Evolutionary conservation across 2,329 filamentous ascomycete genomes (phyloP).

Genomic region (Penicillium corylophilum): DNA sequence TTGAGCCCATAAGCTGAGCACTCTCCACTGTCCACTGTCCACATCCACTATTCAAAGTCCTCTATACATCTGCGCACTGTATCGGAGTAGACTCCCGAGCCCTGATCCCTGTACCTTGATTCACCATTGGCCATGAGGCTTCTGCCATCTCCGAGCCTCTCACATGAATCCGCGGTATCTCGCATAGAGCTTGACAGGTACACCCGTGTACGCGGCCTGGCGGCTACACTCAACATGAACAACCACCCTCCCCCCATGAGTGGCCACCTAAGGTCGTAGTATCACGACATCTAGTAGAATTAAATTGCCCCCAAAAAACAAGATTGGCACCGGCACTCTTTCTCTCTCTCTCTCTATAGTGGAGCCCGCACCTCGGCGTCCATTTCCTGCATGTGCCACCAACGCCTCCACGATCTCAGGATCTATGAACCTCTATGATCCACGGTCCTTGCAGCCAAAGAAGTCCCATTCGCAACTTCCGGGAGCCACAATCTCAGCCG

Average conservation of each 20-base stretch:
- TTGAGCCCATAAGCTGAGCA: background rate
- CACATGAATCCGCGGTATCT: constrained; percentile 25
- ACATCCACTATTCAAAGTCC: no score
- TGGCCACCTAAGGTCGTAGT: no score
- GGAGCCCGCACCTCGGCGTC: constrained; percentile 10
- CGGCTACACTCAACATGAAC: background rate
- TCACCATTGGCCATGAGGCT: constrained; percentile 7
- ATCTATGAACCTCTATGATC: constrained; percentile 7
- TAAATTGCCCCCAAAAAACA: background rate
- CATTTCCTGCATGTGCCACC: constrained; percentile 18
- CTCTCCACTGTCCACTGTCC: background rate
- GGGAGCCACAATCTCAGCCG: constrained; percentile 12
- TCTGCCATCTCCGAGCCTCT: constrained; percentile 7
- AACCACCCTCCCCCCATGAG: background rate
- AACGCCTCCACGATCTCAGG: constrained; percentile 17
- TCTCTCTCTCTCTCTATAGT: background rate
- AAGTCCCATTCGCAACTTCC: background rate
- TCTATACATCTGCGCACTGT: background rate
- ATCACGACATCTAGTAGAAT: background rate
- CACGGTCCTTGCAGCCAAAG: constrained; percentile 10
- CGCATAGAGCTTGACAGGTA: constrained; percentile 22
- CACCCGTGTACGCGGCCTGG: background rate
- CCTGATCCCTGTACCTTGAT: constrained; percentile 12
- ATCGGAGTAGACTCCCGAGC: background rate
- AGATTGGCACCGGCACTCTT: background rate